Evolutionary conservation across 1,139 yeast genomes (phyloP), one percentile per base, ranked within the genome.

Genomic region (Scheffersomyces lignicola): DNA sequence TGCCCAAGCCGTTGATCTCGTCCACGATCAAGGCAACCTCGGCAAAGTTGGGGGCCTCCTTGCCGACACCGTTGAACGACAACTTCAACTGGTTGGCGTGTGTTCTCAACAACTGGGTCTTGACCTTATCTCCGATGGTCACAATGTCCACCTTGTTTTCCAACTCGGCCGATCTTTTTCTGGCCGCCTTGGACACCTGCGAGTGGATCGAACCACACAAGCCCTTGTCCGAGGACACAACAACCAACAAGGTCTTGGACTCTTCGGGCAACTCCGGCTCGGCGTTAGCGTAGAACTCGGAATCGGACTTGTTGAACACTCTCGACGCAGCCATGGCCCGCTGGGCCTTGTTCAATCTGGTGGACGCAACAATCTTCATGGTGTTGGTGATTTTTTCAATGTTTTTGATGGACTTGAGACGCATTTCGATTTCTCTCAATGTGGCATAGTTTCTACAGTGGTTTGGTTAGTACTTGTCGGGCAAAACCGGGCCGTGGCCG

Each of bases 351-450:
- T 80, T 78, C 65, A 92, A 80, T 76, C 97, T 87, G 54, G 98
- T 92, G 31, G 97, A 90, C 35, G 98, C 98, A 57, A 92, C 98
- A 69, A 94, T 84, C 78, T 90, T 92, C 98, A 92, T 92, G 67
- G 98, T 92, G 75, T 92, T 92, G 74, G 98, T 92, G 72, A 92
- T 92, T 77, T 92, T 92, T 73, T 92, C 97, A 66, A 92, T 92
- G 79, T 92, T 92, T 78, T 90, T 92, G 66, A 92, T 92, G 48
- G 97, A 88, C 78, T 92, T 92, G 65, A 92, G 83, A 77, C 98
- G 95, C 69, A 79, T 85, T 76, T 92, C 98, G 62, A 92, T 94
- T 72, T 92, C 98, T 76, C 97, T 90, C 65, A 92, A 80, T 55
- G 98, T 92, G 60, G 98, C 98, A 78, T 88, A 90, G 76, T 82